Evolutionary conservation across 495 filamentous ascomycete genomes (phyloP), one percentile per base, ranked within the genome.

Genomic region (Talaromyces stipitatus): DNA sequence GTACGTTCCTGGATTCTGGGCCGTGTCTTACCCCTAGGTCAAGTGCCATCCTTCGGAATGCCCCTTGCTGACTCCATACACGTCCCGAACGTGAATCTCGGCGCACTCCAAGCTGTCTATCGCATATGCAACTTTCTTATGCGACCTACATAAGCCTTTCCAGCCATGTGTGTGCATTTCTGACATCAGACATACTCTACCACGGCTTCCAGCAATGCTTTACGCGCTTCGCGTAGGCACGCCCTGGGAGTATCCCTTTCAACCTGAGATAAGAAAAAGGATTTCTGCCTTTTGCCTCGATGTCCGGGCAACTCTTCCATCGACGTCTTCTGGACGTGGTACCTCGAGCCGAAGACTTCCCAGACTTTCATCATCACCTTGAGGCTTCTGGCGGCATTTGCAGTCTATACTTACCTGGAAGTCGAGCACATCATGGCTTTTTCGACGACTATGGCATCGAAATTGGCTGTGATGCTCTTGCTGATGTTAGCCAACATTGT

Each of bases 111-210:
- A 58, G 18, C 22, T 41, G 18, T 16, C 58, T 51, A 12, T 57
- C 45, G 62, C 22, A 45, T 59, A 58, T 61, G 66, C 68, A 66
- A 62, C 61, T 58, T 45, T 57, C 59, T 14, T 12, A 26, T 48
- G 24, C 11, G 20, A 23, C 45, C 10, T 7, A 20, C 45, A 26
- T 24, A 26, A 48, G 20, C 45, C 20, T 26, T 11, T 30, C 65
- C 59, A 68, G 64, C 65, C 65, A 65, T 61, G 63, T 63, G 59
- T 69, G 75, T 73, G 72, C 67, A 69, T 69, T 58, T 32, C 66
- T 73, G 72, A 77, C 64, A 67, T 73, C 64, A 57, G 67, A 63
- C 69, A 77, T 77, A 77, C 73, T 69, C 60, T 73, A 66, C 69
- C 59, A 77, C 74, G 74, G 74, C 74, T 75, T 68, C 64, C 58